Base-by-base conservation (phyloP, 75 land plant genomes). In the Cunninghamia lanceolata region DNA sequence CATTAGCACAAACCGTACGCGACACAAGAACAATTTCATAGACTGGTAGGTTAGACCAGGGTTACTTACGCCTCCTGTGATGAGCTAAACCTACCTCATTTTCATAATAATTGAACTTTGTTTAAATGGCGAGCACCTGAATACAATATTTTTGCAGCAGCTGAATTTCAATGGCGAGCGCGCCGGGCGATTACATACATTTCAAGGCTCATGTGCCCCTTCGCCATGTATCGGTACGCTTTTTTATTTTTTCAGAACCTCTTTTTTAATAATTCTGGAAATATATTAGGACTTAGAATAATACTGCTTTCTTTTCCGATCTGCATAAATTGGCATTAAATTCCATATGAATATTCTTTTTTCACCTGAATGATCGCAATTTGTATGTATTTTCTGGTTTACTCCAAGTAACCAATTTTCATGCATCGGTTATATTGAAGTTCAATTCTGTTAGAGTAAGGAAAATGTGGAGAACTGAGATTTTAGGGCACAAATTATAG, bases 191-290 rank as follows among this genome's bases (percentile, higher is more conserved):
- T n/a, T 90, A 88, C 85, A 53, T 89, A 39, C 90, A 90, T 83
- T 90, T 90, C 30, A 90, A 90, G 91, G 91, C 87, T 80, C 81
- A 89, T 59, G 91, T 90, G 63, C 91, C 91, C 9, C 90, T 90
- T 40, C 90, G 90, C 34, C 90, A 83, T 56, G 75, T 89, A 53
- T 86, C 87, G 90, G 91, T 90, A 88, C 8, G 32, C 25, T 71
- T 32, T 71, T 30, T 32, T 32, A 47, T 9, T 34, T 32, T 71
- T 13, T 32, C 0, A 10, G 3, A 11, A 71, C 16, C 2, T 11
- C 10, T 71, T 70, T 30, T 32, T 71, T 2, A 32, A 0, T 5
- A 4, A 25, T 13, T 21, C 21, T 71, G 75, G 34, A 34, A 71
- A 10, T 6, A 11, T 2, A 10, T n/a, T n/a, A n/a, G n/a, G n/a